Evolutionary conservation across 495 filamentous ascomycete genomes (phyloP).

Genomic region (Podospora anserina): DNA sequence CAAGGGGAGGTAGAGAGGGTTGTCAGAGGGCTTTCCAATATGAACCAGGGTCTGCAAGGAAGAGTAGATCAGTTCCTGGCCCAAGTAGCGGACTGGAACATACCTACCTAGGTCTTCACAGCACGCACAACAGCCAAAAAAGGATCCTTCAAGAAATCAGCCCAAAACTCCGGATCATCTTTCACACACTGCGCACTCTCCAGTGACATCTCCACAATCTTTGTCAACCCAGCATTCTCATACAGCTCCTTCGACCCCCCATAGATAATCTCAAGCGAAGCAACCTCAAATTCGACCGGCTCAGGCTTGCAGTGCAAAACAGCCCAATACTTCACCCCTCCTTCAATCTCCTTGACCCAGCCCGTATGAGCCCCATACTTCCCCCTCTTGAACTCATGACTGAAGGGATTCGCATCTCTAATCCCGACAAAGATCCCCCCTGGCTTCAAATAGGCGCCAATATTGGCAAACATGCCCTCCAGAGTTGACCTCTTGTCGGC

Average conservation of each 20-base stretch:
- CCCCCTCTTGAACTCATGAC: conserved; percentile 3
- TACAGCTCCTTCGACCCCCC: conserved; percentile 13
- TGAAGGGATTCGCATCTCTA: conserved; percentile 17
- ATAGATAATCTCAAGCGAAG: conserved; percentile 2
- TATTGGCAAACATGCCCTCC: conserved; percentile 28
- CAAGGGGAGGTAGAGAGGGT: too few species aligned
- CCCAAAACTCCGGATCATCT: conserved; percentile 25
- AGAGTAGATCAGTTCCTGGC: too few species aligned
- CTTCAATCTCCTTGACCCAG: conserved; percentile 19
- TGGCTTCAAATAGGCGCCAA: conserved; percentile 21
- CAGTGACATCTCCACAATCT: conserved; percentile 18
- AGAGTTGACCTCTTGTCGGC: conserved; percentile 17
- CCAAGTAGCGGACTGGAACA: too few species aligned
- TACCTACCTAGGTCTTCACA: conserved; percentile 4
- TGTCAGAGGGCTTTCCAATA: too few species aligned
- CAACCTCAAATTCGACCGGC: conserved; percentile 12
- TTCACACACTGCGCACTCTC: conserved; percentile 19
- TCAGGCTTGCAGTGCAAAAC: conserved; percentile 9
- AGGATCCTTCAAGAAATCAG: conserved; percentile 23
- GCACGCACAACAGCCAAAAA: conserved; percentile 22
- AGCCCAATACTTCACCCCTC: conserved; percentile 5
- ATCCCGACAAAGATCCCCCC: conserved; percentile 25
- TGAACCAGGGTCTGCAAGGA: too few species aligned
- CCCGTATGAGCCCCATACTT: conserved; percentile 17
- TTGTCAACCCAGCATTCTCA: conserved; percentile 18